Conservation (phyloP, 176 grass and related monocot genomes). For the Puya raimondii region DNA sequence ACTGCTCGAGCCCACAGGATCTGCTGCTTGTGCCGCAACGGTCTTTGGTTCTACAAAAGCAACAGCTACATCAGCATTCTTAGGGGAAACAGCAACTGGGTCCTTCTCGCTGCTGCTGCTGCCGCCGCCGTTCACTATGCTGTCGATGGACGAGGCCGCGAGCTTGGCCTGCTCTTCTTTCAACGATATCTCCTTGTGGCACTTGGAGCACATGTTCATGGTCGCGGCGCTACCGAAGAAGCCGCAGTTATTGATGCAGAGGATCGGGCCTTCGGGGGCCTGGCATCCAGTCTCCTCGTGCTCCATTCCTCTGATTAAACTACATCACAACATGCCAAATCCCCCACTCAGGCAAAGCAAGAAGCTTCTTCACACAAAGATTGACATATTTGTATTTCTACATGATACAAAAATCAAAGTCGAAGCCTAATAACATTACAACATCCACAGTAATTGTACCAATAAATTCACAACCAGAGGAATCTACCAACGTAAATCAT, state of each 20-base stretch:
- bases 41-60: slow-evolving; percentile 35
- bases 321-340: background rate
- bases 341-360: background rate
- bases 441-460: too few relatives aligned
- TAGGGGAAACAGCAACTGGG: slow-evolving; percentile 7
- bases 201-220: slow-evolving; percentile 99
- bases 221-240: slow-evolving; percentile 82
- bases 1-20: slow-evolving; percentile 22
- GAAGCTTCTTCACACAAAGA: background rate
- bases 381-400: too few relatives aligned
- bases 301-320: slow-evolving; percentile 49
- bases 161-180: slow-evolving; percentile 71
- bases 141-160: slow-evolving; percentile 76
- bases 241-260: slow-evolving; percentile 95
- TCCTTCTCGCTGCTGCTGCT: slow-evolving; percentile 28
- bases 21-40: slow-evolving; percentile 13
- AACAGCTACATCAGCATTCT: slow-evolving; percentile 22
- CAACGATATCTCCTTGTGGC: slow-evolving; percentile 76
- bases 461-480: too few relatives aligned
- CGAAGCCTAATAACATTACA: too few relatives aligned
- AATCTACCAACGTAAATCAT: too few relatives aligned
- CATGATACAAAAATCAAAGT: too few relatives aligned
- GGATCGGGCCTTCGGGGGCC: slow-evolving; percentile 65
- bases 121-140: slow-evolving; percentile 60
- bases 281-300: slow-evolving; percentile 84